phyloP scores from a whole-genome alignment of 164 flowering plant genomes.

The Malania oleifera region DNA sequence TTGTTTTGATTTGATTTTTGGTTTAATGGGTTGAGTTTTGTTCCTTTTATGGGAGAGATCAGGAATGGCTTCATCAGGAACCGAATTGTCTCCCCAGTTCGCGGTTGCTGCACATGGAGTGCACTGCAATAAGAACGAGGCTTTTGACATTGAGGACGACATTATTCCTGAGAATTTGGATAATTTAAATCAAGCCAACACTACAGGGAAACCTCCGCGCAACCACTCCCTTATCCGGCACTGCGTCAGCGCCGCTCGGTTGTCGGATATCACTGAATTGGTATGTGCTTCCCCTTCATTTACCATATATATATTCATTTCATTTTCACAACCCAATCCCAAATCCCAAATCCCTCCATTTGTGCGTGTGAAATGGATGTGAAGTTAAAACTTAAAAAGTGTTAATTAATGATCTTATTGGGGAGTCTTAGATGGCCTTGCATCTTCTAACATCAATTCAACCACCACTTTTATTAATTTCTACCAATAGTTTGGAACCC shows the following conservation, averaged over 20 bases:
- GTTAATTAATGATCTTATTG: too few species aligned
- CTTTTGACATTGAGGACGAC: conserved; percentile 24
- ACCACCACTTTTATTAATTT: too few species aligned
- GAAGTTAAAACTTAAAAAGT: too few species aligned
- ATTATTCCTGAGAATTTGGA: conserved; percentile 28
- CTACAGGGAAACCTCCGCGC: conserved; percentile 60
- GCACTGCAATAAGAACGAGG: conserved; percentile 23
- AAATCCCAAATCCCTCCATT: too few species aligned
- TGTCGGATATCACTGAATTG: conserved; percentile 26
- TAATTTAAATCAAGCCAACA: conserved; percentile 23
- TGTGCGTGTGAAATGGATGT: too few species aligned
- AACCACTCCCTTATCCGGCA: conserved; percentile 46
- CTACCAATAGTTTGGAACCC: too few species aligned
- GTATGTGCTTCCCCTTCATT: conserved; percentile 22
- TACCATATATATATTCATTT: too few species aligned
- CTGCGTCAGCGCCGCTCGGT: conserved; percentile 40
- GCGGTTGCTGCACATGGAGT: conserved; percentile 28
- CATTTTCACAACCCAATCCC: too few species aligned
- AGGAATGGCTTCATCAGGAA: conserved; percentile 38
- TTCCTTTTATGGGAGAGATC: conserved; percentile 22
- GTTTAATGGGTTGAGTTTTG: conserved; percentile 3
- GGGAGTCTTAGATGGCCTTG: too few species aligned
- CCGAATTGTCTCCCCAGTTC: conserved; percentile 29
- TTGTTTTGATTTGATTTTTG: too few species aligned
- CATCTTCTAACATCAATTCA: too few species aligned